Evolutionary conservation across 805 yeast genomes (phyloP).

Genomic region (Komagataella ulmi): DNA sequence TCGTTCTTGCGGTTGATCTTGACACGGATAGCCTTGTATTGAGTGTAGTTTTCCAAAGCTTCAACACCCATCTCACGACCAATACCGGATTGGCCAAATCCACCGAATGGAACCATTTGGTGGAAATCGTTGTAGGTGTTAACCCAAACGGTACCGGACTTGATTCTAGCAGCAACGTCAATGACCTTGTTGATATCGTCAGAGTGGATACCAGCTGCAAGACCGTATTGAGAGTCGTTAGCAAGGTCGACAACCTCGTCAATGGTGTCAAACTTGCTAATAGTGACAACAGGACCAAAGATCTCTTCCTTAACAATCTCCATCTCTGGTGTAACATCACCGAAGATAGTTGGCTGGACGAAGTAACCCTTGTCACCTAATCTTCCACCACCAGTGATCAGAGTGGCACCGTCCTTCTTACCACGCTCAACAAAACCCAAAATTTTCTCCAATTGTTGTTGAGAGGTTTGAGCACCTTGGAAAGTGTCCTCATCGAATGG

Average conservation of each 20-base stretch:
- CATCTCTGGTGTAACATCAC: constrained; percentile 65
- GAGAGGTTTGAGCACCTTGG: constrained; percentile 70
- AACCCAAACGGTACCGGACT: constrained; percentile 76
- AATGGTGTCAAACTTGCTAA: constrained; percentile 54
- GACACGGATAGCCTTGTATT: constrained; percentile 52
- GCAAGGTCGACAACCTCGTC: constrained; percentile 68
- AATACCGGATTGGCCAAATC: constrained; percentile 53
- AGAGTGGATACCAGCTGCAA: constrained; percentile 84
- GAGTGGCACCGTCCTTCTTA: constrained; percentile 52
- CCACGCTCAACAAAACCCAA: constrained; percentile 52
- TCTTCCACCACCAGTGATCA: constrained; percentile 76
- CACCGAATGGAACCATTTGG: constrained; percentile 58
- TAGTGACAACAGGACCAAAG: constrained; percentile 80
- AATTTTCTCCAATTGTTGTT: constrained; percentile 52
- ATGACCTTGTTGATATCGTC: constrained; percentile 51
- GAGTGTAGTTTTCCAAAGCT: constrained; percentile 53
- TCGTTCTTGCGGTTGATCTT: background rate
- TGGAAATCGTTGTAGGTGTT: constrained; percentile 65
- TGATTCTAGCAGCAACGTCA: constrained; percentile 50
- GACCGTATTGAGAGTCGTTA: constrained; percentile 69
- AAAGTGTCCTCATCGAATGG: constrained; percentile 60
- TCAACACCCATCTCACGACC: constrained; percentile 67
- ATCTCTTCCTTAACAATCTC: constrained; percentile 79
- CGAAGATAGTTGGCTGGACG: constrained; percentile 74
- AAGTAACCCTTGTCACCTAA: constrained; percentile 59